Evolutionary conservation across 768 basidiomycete species (phyloP), one percentile per base, ranked within the genome.

Genomic region (Rickenella mellea): DNA sequence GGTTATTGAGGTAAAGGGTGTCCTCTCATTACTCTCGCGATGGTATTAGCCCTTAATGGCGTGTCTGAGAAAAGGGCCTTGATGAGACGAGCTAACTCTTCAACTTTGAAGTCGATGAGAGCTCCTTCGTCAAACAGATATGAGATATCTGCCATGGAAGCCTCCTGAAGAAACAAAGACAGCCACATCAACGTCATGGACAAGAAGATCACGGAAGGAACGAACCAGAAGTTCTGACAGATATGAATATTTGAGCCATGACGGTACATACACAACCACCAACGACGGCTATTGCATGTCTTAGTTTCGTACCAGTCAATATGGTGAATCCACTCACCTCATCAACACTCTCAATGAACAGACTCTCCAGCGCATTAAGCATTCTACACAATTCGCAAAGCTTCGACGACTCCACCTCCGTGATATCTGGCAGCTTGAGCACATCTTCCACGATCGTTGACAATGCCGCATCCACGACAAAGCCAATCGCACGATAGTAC

Each of bases 241-340:
- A 60, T 97, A 97, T 15, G 85, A 90, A 60, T 88, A 94, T 60
- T 94, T 94, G 51, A 96, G 69, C 93, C 93, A 97, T 10, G 78
- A 81, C 1, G 88, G 84, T n/a, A 93, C 87, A 48, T 88, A 89
- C 0, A 78, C 79, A 1, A 83, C 83, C 6, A 89, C 79, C 37
- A 84, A 78, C 0, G 87, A 83, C 15, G 81, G 70, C 75, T 84
- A 12, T 36, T 26, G 35, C 33, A 36, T 36, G 9, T 15, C 35
- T 33, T 22, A 26, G 39, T 15, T 30, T 22, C 15, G 17, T 26
- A 32, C 38, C 25, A 11, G 24, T 28, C 25, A 42, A 27, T 26
- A 43, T 19, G 2, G 39, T 36, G 20, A 40, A 14, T 31, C 5
- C 14, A 44, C 70, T 48, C 41, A 80, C 83, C 57, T 80, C 71